phyloP scores from a whole-genome alignment of 805 yeast genomes.

The Pichia deserticola region DNA sequence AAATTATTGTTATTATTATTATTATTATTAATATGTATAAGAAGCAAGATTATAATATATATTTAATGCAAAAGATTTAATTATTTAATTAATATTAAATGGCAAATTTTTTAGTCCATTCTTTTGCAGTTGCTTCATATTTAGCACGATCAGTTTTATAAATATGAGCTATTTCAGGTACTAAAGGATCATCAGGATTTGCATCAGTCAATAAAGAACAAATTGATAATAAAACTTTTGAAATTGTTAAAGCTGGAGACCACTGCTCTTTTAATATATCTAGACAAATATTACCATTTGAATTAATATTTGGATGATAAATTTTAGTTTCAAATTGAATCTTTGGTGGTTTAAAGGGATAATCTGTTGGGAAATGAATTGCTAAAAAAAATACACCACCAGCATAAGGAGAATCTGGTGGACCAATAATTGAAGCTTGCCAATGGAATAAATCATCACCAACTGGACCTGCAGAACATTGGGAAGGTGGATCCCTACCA shows the following conservation, averaged over 20 bases:
- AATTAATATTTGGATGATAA: slow-evolving; percentile 95
- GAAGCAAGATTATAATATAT: too few relatives aligned
- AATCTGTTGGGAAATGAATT: slow-evolving; percentile 97
- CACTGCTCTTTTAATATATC: slow-evolving; percentile 97
- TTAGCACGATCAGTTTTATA: slow-evolving; percentile 91
- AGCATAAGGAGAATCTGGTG: slow-evolving; percentile 82
- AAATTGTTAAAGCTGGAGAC: slow-evolving; percentile 97
- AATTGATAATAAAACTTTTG: slow-evolving; percentile 89
- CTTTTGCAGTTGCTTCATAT: slow-evolving; percentile 94
- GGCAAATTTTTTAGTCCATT: slow-evolving; percentile 98
- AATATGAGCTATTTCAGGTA: slow-evolving; percentile 95
- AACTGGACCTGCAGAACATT: slow-evolving; percentile 98
- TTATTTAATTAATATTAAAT: slow-evolving; percentile 36
- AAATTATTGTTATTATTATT: too few relatives aligned
- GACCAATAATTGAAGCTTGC: slow-evolving; percentile 99
- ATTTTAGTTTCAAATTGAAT: slow-evolving; percentile 88
- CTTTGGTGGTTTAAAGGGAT: slow-evolving; percentile 98
- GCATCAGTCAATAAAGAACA: slow-evolving; percentile 96
- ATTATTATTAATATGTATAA: too few relatives aligned
- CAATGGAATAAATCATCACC: slow-evolving; percentile 98
- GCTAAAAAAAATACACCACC: slow-evolving; percentile 90
- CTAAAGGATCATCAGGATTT: slow-evolving; percentile 97
- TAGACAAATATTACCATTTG: slow-evolving; percentile 92
- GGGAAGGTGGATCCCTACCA: slow-evolving; percentile 98
- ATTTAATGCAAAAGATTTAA: too few relatives aligned